Base-by-base conservation (phyloP, 176 grass and related monocot species). In the Avena sativa region DNA sequence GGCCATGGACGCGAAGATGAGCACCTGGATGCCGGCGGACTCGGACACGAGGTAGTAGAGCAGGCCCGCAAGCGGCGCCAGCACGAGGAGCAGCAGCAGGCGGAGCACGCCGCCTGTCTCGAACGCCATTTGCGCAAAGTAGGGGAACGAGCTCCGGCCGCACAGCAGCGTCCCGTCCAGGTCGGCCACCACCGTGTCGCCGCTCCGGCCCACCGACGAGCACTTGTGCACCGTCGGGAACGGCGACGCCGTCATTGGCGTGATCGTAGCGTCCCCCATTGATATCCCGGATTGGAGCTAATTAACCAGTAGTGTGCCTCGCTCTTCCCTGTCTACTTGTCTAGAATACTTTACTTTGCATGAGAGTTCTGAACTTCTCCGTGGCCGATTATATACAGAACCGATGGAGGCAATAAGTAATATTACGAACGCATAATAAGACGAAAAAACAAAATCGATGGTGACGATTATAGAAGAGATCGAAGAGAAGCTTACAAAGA, bases 41-140 rank as follows among this genome's bases (percentile, higher is more conserved):
- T 67, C 63, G 26, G 63, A 67, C 63, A 67, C 28, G 63, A 67
- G 28, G 28, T 67, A 67, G 63, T 67, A 67, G 28, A 67, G 61
- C 4, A 64, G 61, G 23, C 23, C 23, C 23, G 61, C 61, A 12
- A 64, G 61, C 61, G 61, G 61, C 3, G 61, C 63, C 63, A 67
- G 26, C 28, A 67, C 12, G 25, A 67, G 26, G 63, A 65, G 62
- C 3, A 67, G 80, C 3, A 57, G 17, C 55, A 57, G 17, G 0
- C 90, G 80, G 14, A 91, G 79, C 55, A 88, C 74, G 52, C 93
- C 87, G 43, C 91, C 86, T 20, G 78, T 85, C 70, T 95, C 93
- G 86, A 89, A 95, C 17, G 93, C 89, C 53, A 95, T 70, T 59
- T 91, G 86, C 68, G 91, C 91, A 73, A 93, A 95, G 93, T 95